Evolutionary conservation across 2,329 filamentous ascomycete species (phyloP), one percentile per base, ranked within the genome.

Genomic region (Cercospora sp.): DNA sequence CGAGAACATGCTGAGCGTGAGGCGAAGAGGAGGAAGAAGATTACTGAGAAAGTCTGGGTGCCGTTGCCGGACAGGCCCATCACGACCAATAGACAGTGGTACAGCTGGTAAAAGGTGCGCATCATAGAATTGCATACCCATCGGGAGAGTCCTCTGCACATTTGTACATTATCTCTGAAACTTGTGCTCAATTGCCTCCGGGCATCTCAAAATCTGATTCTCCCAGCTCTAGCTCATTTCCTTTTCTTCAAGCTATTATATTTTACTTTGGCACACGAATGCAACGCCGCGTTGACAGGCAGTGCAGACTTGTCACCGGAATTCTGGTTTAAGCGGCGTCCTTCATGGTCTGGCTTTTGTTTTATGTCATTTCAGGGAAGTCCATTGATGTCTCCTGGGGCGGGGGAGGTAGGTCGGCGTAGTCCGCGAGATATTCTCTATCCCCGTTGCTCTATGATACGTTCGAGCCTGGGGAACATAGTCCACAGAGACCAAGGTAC

Each of bases 41-140:
- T 94, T 75, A 69, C 66, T 6, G 87, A 89, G 69, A 91, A 92
- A 71, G 88, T 94, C 16, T 97, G 94, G 94, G 87, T 91, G 12
- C 92, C 94, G 75, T 83, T 98, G 63, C 94, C 94, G 7, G 92
- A 97, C 80, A 88, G 94, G 70, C 91, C 91, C 6, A 85, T 99
- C 65, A 90, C 90, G 70, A 89, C 89, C 40, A 94, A 97, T 83
- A 87, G 75, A 74, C 94, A 93, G 77, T 96, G 95, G 80, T 96
- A 96, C 81, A 88, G 91, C 69, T 99, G 94, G 94, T 98, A 90
- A 62, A 18, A 18, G 28, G 3, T 51, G 16, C 21, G 26, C 12
- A 34, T 16, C 2, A 26, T 13, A 51, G 13, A 21, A 24, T 9
- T 62, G 16, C 16, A 62, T 18, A 32, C 1, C 2, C 16, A 21